Evolutionary conservation across 768 basidiomycete genomes (phyloP).

Genomic region (Pisolithus tinctorius): DNA sequence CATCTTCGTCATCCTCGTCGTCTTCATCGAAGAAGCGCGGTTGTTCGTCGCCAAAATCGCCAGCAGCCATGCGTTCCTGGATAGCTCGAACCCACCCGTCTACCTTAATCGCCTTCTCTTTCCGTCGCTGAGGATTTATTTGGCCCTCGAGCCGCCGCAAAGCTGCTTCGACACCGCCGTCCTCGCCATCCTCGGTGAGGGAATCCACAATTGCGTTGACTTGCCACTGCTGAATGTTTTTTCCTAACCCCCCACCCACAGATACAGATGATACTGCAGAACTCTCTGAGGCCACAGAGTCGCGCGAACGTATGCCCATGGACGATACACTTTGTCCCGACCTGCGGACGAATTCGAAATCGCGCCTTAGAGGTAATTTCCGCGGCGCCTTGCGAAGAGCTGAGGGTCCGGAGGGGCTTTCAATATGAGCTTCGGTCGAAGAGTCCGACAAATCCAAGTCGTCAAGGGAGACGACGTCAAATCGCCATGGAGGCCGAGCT

Average conservation of each 20-base stretch:
- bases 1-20: slow-evolving; percentile 32
- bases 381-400: slow-evolving; percentile 51
- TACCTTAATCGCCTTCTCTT: slow-evolving; percentile 69
- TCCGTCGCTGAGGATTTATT: slow-evolving; percentile 65
- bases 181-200: slow-evolving; percentile 66
- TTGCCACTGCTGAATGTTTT: slow-evolving; percentile 72
- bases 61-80: slow-evolving; percentile 55
- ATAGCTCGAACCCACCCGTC: slow-evolving; percentile 77
- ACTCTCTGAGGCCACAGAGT: slow-evolving; percentile 48
- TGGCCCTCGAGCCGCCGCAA: slow-evolving; percentile 77
- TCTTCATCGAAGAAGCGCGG: slow-evolving; percentile 49
- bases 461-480: slow-evolving; percentile 73
- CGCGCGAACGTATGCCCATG: slow-evolving; percentile 63
- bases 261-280: slow-evolving; percentile 30
- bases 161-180: slow-evolving; percentile 79
- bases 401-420: slow-evolving; percentile 36
- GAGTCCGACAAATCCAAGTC: slow-evolving; percentile 77
- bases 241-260: slow-evolving; percentile 33
- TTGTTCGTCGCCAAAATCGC: slow-evolving; percentile 57
- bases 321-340: slow-evolving; percentile 70
- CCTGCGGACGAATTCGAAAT: slow-evolving; percentile 75
- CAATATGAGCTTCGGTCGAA: slow-evolving; percentile 48
- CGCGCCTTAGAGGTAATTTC: slow-evolving; percentile 65
- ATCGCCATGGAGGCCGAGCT: slow-evolving; percentile 45
- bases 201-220: slow-evolving; percentile 71